These are phyloP conservation scores for Moesziomyces sp. DNA, from an alignment of 1,284 basidiomycete genomes.

Conservation along the genomic window DNA sequence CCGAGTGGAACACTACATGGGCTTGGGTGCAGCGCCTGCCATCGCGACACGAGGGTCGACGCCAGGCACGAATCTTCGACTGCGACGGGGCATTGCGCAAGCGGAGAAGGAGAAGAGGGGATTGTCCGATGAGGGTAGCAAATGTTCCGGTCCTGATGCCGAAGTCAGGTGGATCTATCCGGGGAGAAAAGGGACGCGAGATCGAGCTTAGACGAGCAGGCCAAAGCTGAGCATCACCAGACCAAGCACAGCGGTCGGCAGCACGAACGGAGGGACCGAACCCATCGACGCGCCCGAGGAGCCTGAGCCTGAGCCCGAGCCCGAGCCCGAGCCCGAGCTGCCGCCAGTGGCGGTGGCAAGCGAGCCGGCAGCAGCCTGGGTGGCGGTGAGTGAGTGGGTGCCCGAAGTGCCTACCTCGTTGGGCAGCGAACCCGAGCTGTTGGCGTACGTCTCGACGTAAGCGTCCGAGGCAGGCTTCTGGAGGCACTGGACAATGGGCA, in stretches of 20 bases:
- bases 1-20: no score
- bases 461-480: slow-evolving; percentile 52
- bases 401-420: slow-evolving; percentile 40
- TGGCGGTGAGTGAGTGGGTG: slow-evolving; percentile 32
- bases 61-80: no score
- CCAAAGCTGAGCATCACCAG: slow-evolving; percentile 33
- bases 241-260: slow-evolving; percentile 29
- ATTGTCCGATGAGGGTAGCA: not conserved
- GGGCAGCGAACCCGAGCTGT: slow-evolving; percentile 47
- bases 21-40: no score
- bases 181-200: no score
- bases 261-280: slow-evolving; percentile 20
- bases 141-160: slow-evolving; percentile 4
- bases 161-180: not conserved
- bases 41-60: no score
- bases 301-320: slow-evolving; percentile 2
- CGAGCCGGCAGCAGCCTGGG: slow-evolving; percentile 25
- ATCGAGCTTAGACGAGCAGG: slow-evolving; percentile 15
- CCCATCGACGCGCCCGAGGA: slow-evolving; percentile 17
- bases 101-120: not conserved
- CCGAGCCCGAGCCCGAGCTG: slow-evolving; percentile 10
- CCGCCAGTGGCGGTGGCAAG: slow-evolving; percentile 9
- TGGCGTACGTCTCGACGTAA: slow-evolving; percentile 59
- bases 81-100: not conserved
- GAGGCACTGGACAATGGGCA: slow-evolving; percentile 68